phyloP scores from a whole-genome alignment of 306 rosid species.

The Quercus gilva region DNA sequence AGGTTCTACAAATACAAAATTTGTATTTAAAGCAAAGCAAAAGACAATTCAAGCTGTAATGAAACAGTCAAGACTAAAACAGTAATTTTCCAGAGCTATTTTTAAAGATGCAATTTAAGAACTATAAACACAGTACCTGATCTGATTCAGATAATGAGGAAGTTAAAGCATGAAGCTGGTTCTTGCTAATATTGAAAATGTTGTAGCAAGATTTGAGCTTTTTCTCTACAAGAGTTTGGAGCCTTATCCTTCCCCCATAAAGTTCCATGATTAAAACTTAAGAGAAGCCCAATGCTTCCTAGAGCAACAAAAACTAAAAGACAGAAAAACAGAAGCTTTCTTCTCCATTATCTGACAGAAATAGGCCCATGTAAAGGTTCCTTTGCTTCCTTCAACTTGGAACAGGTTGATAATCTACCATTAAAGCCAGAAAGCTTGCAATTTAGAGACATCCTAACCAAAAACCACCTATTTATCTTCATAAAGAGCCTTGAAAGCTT shows the following conservation, averaged over 20 bases:
- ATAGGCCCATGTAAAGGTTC: conserved; percentile 50
- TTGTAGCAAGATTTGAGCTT: conserved; percentile 50
- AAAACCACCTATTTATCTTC: conserved; percentile 34
- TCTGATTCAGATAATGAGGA: conserved; percentile 63
- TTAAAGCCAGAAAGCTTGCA: conserved; percentile 54
- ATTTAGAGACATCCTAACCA: conserved; percentile 66
- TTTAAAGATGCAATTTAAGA: conserved; percentile 9
- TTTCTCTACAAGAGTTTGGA: conserved; percentile 39
- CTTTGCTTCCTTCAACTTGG: conserved; percentile 57
- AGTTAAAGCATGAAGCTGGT: conserved; percentile 56
- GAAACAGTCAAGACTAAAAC: conserved; percentile 6
- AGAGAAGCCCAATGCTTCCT: conserved; percentile 41
- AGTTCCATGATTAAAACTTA: conserved; percentile 32
- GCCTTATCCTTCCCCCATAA: conserved; percentile 39
- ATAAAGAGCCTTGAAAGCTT: conserved; percentile 31
- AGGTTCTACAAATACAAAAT: conserved; percentile 2
- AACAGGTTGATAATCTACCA: conserved; percentile 49
- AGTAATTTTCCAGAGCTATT: neutral
- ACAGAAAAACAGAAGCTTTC: conserved; percentile 45
- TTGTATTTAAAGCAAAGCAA: conserved; percentile 13
- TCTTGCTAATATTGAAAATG: conserved; percentile 62
- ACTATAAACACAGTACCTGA: conserved; percentile 54
- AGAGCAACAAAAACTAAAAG: conserved; percentile 41
- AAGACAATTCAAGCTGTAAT: conserved; percentile 3
- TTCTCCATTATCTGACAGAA: conserved; percentile 46